A percentile compares a stretch with the other conserved stretches of the same genome.
Conservation (phyloP, 163 green algal species). For the Chlamydomonas reinhardtii region DNA sequence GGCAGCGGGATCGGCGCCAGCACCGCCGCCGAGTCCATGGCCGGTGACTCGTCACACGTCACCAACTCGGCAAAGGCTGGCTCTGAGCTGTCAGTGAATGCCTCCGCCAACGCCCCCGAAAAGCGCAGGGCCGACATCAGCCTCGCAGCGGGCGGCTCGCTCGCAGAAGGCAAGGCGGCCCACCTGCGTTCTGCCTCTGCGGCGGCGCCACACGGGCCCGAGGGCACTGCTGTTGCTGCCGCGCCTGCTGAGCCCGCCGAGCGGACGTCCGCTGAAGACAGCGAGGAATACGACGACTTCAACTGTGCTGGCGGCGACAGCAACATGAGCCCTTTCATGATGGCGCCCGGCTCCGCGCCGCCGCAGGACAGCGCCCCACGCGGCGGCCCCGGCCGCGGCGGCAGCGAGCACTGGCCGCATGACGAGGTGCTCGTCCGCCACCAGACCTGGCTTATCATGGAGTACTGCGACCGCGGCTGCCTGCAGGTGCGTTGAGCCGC, state of each 20-base stretch:
- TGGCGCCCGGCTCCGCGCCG: conserved; percentile 31
- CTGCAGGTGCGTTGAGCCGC: conserved; percentile 68
- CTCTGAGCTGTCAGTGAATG: too few relatives aligned
- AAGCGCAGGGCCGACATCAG: conserved; percentile 11
- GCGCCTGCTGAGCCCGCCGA: not conserved
- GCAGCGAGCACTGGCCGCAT: conserved; percentile 17
- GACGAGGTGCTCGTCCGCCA: conserved; percentile 8
- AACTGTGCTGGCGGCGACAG: conserved; percentile 18
- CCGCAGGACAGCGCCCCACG: not conserved
- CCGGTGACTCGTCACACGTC: too few relatives aligned
- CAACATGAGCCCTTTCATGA: conserved; percentile 34
- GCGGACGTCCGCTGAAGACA: not conserved
- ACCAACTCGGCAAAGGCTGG: too few relatives aligned
- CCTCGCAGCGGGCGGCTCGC: not conserved
- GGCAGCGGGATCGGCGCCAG: too few relatives aligned
- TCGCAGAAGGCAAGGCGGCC: too few relatives aligned
- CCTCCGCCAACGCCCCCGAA: not conserved
- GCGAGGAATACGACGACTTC: conserved; percentile 46
- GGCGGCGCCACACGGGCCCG: too few relatives aligned
- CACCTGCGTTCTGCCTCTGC: too few relatives aligned
- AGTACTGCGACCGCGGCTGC: conserved; percentile 73
- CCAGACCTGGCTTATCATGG: conserved; percentile 73
- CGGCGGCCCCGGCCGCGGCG: not conserved
- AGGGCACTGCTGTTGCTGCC: too few relatives aligned
- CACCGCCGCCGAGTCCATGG: too few relatives aligned